phyloP scores from a whole-genome alignment of 805 yeast genomes.

The Pichia exigua region DNA sequence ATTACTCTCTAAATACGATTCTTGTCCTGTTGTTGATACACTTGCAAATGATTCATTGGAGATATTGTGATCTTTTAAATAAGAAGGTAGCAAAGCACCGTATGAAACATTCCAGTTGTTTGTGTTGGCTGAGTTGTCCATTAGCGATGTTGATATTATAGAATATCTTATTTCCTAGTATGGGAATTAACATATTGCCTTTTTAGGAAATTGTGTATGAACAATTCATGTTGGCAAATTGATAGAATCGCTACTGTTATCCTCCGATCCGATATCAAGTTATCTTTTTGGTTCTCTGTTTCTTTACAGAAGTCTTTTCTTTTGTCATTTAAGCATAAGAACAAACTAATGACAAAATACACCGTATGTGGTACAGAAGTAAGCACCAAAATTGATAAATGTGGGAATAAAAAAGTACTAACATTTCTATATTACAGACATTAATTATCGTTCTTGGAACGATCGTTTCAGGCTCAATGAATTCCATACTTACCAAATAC shows the following conservation, averaged over 20 bases:
- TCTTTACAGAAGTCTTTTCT: neutral
- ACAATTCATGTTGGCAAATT: neutral
- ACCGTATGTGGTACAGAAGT: neutral
- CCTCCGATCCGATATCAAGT: neutral
- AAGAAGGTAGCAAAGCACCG: neutral
- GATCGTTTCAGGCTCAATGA: constrained; percentile 59
- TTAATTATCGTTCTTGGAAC: constrained; percentile 40
- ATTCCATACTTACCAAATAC: constrained; percentile 65
- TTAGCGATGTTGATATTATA: too few relatives aligned
- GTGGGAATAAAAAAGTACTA: neutral
- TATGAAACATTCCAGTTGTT: neutral
- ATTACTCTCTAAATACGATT: neutral
- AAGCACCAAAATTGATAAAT: neutral
- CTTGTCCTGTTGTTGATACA: neutral
- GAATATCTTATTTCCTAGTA: too few relatives aligned
- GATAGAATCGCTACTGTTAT: neutral
- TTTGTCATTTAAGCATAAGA: too few relatives aligned
- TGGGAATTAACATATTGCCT: neutral
- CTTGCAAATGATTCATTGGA: neutral
- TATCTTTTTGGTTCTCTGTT: neutral
- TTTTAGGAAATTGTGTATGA: neutral
- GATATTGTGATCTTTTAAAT: neutral
- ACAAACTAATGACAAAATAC: neutral
- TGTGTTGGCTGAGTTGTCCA: neutral
- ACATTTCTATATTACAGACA: constrained; percentile 15